These are phyloP conservation scores for Platanus orientalis DNA, from an alignment of 164 flowering plant species.

Conservation along the genomic window DNA sequence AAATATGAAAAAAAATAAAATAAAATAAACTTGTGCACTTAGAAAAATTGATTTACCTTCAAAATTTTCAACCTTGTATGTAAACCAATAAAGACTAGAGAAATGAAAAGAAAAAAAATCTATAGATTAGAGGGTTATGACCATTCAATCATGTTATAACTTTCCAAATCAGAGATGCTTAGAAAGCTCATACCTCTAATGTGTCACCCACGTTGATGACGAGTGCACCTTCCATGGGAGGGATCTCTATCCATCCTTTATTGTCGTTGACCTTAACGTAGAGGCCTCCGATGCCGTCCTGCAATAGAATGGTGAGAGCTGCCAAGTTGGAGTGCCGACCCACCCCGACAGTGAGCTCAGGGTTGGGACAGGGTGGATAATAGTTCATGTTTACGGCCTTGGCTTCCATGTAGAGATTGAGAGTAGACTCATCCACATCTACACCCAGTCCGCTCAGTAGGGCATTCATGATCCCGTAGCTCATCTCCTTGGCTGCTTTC, in stretches of 20 bases:
- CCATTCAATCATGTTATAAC: too few species aligned
- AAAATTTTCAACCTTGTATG: too few species aligned
- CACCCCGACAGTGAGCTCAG: constrained; percentile 18
- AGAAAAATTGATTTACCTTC: too few species aligned
- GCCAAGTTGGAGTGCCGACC: constrained; percentile 22
- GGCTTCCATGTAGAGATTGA: constrained; percentile 8
- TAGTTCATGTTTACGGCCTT: constrained; percentile 21
- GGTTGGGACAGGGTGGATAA: constrained; percentile 20
- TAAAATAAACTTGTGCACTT: too few species aligned
- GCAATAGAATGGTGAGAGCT: constrained; percentile 19
- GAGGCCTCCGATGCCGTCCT: constrained; percentile 24
- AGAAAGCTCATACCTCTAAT: constrained; percentile 16
- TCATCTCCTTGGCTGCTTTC: constrained; percentile 14
- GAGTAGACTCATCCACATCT: constrained; percentile 4
- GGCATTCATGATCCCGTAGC: constrained; percentile 5
- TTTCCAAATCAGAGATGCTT: too few species aligned
- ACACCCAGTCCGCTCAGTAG: constrained; percentile 16
- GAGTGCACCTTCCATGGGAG: constrained; percentile 20
- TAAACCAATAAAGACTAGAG: too few species aligned
- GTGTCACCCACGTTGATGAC: constrained; percentile 27
- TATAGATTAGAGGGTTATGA: too few species aligned
- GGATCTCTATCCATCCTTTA: constrained; percentile 23
- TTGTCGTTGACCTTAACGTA: constrained; percentile 16
- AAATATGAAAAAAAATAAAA: too few species aligned
- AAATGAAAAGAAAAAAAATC: too few species aligned